Percentiles rank a stretch among this genome's conserved stretches.
These are phyloP conservation scores for Saccharomyces jurei DNA, from an alignment of 805 yeast genomes.

Conservation along the genomic window DNA sequence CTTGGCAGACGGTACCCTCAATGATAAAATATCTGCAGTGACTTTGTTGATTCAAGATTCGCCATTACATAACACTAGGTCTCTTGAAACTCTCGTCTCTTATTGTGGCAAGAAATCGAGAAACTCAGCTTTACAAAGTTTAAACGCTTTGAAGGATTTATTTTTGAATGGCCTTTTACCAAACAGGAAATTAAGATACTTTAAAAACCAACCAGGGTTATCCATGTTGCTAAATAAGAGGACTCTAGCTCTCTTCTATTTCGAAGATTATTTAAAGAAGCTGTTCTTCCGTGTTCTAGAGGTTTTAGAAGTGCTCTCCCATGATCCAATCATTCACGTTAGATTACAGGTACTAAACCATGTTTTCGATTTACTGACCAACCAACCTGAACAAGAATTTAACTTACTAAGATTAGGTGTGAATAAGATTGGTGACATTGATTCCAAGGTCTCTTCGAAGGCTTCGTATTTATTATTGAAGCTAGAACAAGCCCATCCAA, in stretches of 20 bases:
- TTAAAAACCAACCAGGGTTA: constrained; percentile 64
- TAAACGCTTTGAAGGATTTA: constrained; percentile 84
- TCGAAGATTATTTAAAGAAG: constrained; percentile 82
- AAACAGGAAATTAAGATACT: constrained; percentile 70
- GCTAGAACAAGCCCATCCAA: constrained; percentile 86
- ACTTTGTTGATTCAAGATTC: constrained; percentile 92
- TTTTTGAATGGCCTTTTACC: constrained; percentile 77
- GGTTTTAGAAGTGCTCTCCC: constrained; percentile 70
- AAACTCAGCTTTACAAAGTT: constrained; percentile 85
- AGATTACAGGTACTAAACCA: constrained; percentile 69
- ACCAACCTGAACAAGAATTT: constrained; percentile 95
- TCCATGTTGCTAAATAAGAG: constrained; percentile 39
- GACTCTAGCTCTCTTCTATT: constrained; percentile 66
- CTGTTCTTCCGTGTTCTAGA: constrained; percentile 69
- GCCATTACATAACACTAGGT: constrained; percentile 80
- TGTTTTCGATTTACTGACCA: constrained; percentile 68
- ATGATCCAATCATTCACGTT: constrained; percentile 85
- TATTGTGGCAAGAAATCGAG: constrained; percentile 88
- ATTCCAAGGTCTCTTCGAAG: constrained; percentile 82
- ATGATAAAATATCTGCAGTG: constrained; percentile 90
- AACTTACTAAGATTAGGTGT: constrained; percentile 82
- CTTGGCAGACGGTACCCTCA: constrained; percentile 83
- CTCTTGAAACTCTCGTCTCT: constrained; percentile 66
- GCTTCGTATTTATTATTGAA: constrained; percentile 74
- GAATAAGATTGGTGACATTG: constrained; percentile 89